Conservation (phyloP, 2,329 filamentous ascomycete species). For the Diaporthe citrichinensis region DNA sequence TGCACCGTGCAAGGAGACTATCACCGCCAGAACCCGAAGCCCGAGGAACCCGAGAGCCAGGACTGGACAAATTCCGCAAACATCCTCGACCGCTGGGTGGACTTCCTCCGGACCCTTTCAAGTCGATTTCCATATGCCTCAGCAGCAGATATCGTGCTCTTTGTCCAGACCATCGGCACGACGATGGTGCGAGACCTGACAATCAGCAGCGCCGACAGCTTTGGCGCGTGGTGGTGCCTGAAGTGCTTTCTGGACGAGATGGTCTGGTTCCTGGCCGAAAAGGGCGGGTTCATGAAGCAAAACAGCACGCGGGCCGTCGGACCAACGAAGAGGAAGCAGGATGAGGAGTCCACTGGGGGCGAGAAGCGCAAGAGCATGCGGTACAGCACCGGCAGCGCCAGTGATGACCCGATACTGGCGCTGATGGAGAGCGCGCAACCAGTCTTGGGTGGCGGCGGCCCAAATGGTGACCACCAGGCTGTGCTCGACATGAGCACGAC, state of each 20-base stretch:
- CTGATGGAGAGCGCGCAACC: constrained; percentile 64
- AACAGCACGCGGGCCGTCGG: constrained; percentile 56
- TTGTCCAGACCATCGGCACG: constrained; percentile 81
- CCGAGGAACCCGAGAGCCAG: constrained; percentile 54
- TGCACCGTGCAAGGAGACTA: constrained; percentile 73
- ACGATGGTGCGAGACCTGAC: constrained; percentile 87
- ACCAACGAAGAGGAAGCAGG: constrained; percentile 41
- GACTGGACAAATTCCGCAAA: constrained; percentile 67
- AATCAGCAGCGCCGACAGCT: constrained; percentile 82
- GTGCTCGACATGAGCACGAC: constrained; percentile 59
- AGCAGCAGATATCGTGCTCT: constrained; percentile 81
- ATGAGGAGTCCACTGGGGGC: not conserved
- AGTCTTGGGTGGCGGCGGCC: constrained; percentile 59
- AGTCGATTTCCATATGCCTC: constrained; percentile 80
- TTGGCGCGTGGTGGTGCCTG: constrained; percentile 94
- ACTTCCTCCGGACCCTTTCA: constrained; percentile 78
- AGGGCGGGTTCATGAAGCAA: constrained; percentile 86
- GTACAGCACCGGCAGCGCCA: constrained; percentile 57
- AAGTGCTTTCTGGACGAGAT: constrained; percentile 98
- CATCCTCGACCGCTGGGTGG: constrained; percentile 84
- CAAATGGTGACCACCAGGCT: constrained; percentile 60
- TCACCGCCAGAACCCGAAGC: constrained; percentile 61
- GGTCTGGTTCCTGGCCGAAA: constrained; percentile 89
- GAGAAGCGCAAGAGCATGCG: constrained; percentile 48
- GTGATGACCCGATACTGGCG: constrained; percentile 61